phyloP scores from a whole-genome alignment of 331 rosid genomes.

The Prunus yedoensis region DNA sequence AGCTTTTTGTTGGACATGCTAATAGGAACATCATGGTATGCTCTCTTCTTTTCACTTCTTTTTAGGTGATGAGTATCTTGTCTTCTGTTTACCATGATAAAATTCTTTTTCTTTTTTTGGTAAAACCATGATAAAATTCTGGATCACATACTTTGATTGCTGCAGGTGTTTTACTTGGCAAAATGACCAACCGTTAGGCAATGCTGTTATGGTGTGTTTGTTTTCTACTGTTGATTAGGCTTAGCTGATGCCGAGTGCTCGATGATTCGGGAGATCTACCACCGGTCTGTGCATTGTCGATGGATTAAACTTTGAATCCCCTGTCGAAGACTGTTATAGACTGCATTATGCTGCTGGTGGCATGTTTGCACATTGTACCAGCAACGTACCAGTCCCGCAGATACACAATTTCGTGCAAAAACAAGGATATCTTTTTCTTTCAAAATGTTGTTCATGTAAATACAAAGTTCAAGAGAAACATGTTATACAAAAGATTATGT shows the following conservation, averaged over 20 bases:
- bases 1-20: slow-evolving; percentile 70
- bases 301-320: not conserved
- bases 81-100: not conserved
- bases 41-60: not conserved
- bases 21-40: slow-evolving; percentile 71
- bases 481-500: not conserved
- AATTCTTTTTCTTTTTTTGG: not conserved
- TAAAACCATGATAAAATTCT: slow-evolving; percentile 14
- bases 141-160: slow-evolving; percentile 24
- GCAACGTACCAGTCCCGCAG: not conserved
- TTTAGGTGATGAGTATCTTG: not conserved
- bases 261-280: not conserved
- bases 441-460: not conserved
- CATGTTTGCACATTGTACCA: not conserved
- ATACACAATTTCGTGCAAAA: not conserved
- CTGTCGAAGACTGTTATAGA: not conserved
- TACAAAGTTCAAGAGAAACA: not conserved
- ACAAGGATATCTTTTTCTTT: not conserved
- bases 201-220: slow-evolving; percentile 5
- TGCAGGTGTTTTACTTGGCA: slow-evolving; percentile 64
- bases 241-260: slow-evolving; percentile 17
- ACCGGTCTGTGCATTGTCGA: not conserved
- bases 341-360: not conserved
- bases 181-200: slow-evolving; percentile 29
- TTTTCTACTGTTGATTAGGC: slow-evolving; percentile 17